Conservation (phyloP, 805 yeast genomes). For the Sugiyamaella lignohabitans region DNA sequence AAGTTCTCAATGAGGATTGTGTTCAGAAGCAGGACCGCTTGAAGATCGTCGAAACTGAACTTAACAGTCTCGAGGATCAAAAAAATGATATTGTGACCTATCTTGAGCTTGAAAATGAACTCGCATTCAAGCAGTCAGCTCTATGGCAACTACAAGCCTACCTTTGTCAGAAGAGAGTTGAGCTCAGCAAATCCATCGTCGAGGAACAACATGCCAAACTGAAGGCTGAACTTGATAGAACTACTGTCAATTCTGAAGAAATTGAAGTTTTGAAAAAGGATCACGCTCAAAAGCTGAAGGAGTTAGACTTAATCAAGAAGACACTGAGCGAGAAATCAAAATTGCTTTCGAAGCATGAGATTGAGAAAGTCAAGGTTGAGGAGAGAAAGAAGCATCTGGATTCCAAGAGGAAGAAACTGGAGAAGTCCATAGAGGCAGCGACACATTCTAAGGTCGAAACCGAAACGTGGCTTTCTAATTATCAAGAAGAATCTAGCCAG, state of each 20-base stretch:
- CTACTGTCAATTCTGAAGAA: slow-evolving; percentile 35
- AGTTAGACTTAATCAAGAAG: slow-evolving; percentile 25
- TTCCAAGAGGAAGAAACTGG: slow-evolving; percentile 51
- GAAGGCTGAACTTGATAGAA: slow-evolving; percentile 38
- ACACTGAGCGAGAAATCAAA: slow-evolving; percentile 27
- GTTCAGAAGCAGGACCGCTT: slow-evolving; percentile 74
- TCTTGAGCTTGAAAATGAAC: slow-evolving; percentile 56
- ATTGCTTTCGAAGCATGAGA: slow-evolving; percentile 38
- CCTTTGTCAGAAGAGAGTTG: slow-evolving; percentile 38
- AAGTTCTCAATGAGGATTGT: slow-evolving; percentile 72
- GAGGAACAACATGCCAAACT: slow-evolving; percentile 39
- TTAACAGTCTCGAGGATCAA: slow-evolving; percentile 50
- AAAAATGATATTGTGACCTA: slow-evolving; percentile 65
- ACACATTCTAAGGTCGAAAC: slow-evolving; percentile 41
- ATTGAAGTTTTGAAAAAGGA: slow-evolving; percentile 27
- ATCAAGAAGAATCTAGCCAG: slow-evolving; percentile 40
- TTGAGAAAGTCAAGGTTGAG: slow-evolving; percentile 60
- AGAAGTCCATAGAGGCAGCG: slow-evolving; percentile 47
- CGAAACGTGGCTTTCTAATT: slow-evolving; percentile 40
- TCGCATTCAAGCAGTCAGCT: slow-evolving; percentile 47
- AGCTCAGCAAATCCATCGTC: slow-evolving; percentile 35
- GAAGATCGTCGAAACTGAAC: slow-evolving; percentile 72
- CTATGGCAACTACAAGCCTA: slow-evolving; percentile 47
- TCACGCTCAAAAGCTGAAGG: slow-evolving; percentile 15
- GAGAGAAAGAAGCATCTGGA: slow-evolving; percentile 67